Percentiles rank a stretch among this genome's conserved stretches.
phyloP scores from a whole-genome alignment of 1,139 yeast species.

The Suhomyces bolitotheri region DNA sequence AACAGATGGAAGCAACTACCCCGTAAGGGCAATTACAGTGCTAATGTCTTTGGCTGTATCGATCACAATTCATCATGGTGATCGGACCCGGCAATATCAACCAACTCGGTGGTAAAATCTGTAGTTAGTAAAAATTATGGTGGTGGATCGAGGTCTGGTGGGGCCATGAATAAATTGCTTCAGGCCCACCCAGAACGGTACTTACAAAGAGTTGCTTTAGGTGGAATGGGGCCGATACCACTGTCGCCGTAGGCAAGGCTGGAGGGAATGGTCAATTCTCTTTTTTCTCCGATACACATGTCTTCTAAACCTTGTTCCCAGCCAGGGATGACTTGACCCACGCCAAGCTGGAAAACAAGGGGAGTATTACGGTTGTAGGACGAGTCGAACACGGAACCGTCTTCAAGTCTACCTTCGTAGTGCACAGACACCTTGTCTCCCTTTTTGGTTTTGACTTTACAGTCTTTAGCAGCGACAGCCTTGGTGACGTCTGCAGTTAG shows the following conservation, averaged over 20 bases:
- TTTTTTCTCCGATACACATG: conserved; percentile 87
- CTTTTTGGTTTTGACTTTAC: conserved; percentile 53
- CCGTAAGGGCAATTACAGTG: too few relatives aligned
- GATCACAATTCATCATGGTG: conserved; percentile 20
- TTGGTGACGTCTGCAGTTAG: conserved; percentile 40
- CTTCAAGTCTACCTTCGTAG: conserved; percentile 68
- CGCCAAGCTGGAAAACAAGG: conserved; percentile 66
- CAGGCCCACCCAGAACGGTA: too few relatives aligned
- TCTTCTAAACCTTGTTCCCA: conserved; percentile 78
- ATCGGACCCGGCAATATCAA: conserved; percentile 43
- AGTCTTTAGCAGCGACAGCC: conserved; percentile 49
- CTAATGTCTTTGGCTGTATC: too few relatives aligned
- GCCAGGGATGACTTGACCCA: conserved; percentile 77
- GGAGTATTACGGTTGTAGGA: conserved; percentile 67
- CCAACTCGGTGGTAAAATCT: conserved; percentile 58
- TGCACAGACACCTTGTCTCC: conserved; percentile 75
- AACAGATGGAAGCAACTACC: too few relatives aligned
- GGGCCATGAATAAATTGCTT: too few relatives aligned
- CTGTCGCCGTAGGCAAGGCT: conserved; percentile 72
- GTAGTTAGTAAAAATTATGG: conserved; percentile 27
- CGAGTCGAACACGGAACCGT: conserved; percentile 75
- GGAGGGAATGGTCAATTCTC: conserved; percentile 76
- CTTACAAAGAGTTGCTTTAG: conserved; percentile 60
- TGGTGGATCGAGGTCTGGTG: too few relatives aligned
- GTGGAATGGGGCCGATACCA: conserved; percentile 82